Evolutionary conservation across 257 asterid species (phyloP), one percentile per base, ranked within the genome.

Genomic region (Nicotiana benthamiana): DNA sequence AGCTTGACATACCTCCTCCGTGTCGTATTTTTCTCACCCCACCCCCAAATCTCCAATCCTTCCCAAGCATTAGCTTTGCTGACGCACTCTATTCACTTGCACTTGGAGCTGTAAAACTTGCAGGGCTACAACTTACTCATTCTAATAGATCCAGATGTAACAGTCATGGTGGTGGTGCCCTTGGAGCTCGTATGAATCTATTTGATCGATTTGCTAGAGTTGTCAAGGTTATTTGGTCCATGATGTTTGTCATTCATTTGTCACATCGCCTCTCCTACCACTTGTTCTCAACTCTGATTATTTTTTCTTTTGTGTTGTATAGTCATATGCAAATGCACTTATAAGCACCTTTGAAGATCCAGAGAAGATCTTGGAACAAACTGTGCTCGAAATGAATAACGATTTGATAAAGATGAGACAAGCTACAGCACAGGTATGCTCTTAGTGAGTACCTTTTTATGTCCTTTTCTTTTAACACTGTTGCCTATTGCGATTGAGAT

Each of bases 121-220:
- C 87, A 26, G 91, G 93, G 52, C 20, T 87, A 75, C 92, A 82
- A 54, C 83, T 92, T 51, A 87, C 91, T 80, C 86, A 67, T 85
- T 84, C 89, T 28, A 66, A 85, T 81, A 86, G 83, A 83, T 83
- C 88, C 83, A 86, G 91, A 83, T 83, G 86, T 75, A 80, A 80
- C 81, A 83, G 87, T 82, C 90, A 83, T 68, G 88, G 93, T 83
- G 90, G 88, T 34, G 97, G 99, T 83, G 90, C 88, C 72, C 93
- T 93, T 82, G 91, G 95, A 78, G 79, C 91, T 79, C 91, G 83
- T 84, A 94, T 90, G 97, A 96, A 92, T 86, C 96, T 96, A 52
- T 93, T 96, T 86, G 97, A 91, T 83, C 91, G 99, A 79, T 91
- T 96, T 85, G 93, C 98, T 81, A 89, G 99, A 90, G 99, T 96